phyloP scores from a whole-genome alignment of 805 yeast genomes.

The Ogataea methanolica region DNA sequence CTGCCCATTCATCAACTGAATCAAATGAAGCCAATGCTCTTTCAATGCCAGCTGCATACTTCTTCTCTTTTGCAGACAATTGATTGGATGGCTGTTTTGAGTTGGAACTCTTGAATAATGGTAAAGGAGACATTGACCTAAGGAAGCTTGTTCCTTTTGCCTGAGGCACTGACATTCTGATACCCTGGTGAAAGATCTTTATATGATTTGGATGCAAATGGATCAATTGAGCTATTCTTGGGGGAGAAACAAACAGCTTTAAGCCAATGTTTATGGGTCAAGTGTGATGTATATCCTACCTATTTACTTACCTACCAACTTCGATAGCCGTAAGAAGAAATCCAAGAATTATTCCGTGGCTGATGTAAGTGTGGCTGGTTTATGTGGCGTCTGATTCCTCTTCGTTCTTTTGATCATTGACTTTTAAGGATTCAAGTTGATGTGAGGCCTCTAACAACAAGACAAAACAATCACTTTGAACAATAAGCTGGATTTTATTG shows the following conservation, averaged over 20 bases:
- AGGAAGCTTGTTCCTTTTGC: slow-evolving; percentile 17
- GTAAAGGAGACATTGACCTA: slow-evolving; percentile 27
- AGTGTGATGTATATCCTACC: neutral
- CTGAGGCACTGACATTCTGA: slow-evolving; percentile 11
- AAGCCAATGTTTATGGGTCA: too few relatives aligned
- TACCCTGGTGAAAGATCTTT: slow-evolving; percentile 20
- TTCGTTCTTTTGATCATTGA: too few relatives aligned
- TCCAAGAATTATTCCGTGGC: too few relatives aligned
- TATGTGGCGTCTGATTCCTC: too few relatives aligned
- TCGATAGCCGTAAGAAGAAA: too few relatives aligned
- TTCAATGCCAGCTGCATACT: slow-evolving; percentile 63
- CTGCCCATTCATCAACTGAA: slow-evolving; percentile 94
- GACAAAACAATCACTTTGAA: too few relatives aligned
- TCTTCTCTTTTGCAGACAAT: slow-evolving; percentile 60
- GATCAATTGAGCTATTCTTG: too few relatives aligned
- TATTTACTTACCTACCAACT: neutral
- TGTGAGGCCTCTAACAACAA: too few relatives aligned
- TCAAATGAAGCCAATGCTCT: slow-evolving; percentile 74
- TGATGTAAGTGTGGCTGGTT: too few relatives aligned
- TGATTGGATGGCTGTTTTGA: slow-evolving; percentile 21
- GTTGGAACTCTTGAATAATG: slow-evolving; percentile 14
- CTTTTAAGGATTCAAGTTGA: too few relatives aligned
- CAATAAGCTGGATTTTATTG: too few relatives aligned
- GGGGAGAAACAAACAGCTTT: too few relatives aligned
- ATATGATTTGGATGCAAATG: neutral